These are phyloP conservation scores for Halenospora varia DNA, from an alignment of 495 filamentous ascomycete species.

Conservation along the genomic window DNA sequence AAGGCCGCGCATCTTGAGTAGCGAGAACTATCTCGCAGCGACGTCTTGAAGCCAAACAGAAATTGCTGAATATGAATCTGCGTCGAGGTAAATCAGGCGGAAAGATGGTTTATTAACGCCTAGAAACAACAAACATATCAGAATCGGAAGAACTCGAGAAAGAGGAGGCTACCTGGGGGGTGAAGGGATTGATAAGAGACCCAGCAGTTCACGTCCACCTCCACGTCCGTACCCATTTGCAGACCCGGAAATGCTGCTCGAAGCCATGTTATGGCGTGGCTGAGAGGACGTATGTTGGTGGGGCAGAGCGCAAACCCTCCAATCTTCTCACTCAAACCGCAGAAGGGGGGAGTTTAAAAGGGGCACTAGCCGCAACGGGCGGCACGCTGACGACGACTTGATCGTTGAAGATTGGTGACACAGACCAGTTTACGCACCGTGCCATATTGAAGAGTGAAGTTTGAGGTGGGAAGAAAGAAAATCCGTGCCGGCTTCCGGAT, in stretches of 20 bases:
- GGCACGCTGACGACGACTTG: no score
- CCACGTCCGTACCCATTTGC: background rate
- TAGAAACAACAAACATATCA: background rate
- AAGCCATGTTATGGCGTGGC: background rate
- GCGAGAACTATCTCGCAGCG: background rate
- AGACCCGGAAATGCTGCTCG: background rate
- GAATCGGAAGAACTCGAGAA: background rate
- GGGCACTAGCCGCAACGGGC: no score
- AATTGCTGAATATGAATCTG: background rate
- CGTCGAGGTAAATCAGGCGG: background rate
- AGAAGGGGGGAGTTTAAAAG: no score
- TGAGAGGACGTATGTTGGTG: background rate
- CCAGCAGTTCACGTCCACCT: background rate
- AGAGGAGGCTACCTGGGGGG: background rate
- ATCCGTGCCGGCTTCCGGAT: no score
- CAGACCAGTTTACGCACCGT: no score
- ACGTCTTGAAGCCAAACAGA: background rate
- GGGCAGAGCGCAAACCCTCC: no score
- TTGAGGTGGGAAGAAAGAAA: no score
- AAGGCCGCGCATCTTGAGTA: slow-evolving; percentile 18
- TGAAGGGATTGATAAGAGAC: background rate
- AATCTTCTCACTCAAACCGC: no score
- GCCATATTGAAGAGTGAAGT: no score
- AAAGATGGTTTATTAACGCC: background rate
- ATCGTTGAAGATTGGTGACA: no score